phyloP scores from a whole-genome alignment of 805 yeast species.

The Metschnikowia kofuensis region DNA sequence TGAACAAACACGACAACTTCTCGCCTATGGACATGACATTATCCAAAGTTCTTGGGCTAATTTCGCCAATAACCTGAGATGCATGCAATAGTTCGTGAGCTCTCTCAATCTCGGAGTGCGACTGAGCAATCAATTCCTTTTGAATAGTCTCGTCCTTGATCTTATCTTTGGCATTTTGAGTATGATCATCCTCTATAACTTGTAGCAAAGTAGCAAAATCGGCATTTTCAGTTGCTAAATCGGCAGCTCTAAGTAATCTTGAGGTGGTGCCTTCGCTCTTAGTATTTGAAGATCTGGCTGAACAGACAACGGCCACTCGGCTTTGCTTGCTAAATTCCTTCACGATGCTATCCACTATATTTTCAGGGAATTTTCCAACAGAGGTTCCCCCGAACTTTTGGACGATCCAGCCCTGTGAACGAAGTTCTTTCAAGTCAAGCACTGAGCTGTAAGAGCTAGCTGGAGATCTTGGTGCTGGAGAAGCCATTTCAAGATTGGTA shows the following conservation, averaged over 20 bases:
- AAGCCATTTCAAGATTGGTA: constrained; percentile 6
- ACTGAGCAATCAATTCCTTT: constrained; percentile 52
- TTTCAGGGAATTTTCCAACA: constrained; percentile 89
- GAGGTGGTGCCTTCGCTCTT: constrained; percentile 96
- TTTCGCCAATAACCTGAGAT: constrained; percentile 87
- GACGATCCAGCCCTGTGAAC: constrained; percentile 41
- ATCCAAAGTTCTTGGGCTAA: constrained; percentile 83
- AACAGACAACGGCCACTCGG: constrained; percentile 90
- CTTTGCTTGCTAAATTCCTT: constrained; percentile 55
- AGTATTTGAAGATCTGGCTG: constrained; percentile 88
- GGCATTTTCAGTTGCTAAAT: constrained; percentile 59
- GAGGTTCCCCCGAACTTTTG: constrained; percentile 98
- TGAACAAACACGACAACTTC: constrained; percentile 83
- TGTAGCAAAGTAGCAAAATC: constrained; percentile 59
- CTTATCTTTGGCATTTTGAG: constrained; percentile 60
- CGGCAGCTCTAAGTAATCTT: constrained; percentile 80
- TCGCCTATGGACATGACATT: constrained; percentile 92
- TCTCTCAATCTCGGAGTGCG: constrained; percentile 62
- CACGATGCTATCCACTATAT: constrained; percentile 83
- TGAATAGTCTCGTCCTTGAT: constrained; percentile 49
- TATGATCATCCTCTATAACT: constrained; percentile 75
- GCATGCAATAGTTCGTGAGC: constrained; percentile 77
- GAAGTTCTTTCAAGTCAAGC: constrained; percentile 30
- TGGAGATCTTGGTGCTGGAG: constrained; percentile 20
- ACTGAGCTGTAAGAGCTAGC: constrained; percentile 40